Evolutionary conservation across 2,329 filamentous ascomycete genomes (phyloP).

Genomic region (Hypoxylon sp.): DNA sequence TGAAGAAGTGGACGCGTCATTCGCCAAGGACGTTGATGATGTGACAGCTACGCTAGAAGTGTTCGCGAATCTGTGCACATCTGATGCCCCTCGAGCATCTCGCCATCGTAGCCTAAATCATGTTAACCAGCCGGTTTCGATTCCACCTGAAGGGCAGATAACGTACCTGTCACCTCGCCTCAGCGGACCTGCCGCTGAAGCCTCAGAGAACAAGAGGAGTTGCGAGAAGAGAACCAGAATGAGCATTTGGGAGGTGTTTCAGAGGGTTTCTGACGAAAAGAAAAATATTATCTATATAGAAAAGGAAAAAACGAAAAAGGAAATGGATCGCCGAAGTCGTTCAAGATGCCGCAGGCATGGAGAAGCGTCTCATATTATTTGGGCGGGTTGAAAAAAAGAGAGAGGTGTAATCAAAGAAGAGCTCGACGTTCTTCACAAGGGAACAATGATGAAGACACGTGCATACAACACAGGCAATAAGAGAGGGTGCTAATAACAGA

Average conservation of each 20-base stretch:
- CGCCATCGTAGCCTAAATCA: slow-evolving; percentile 35
- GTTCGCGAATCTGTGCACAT: slow-evolving; percentile 36
- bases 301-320: slow-evolving; percentile 27
- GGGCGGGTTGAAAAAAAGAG: slow-evolving; percentile 40
- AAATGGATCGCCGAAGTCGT: slow-evolving; percentile 10
- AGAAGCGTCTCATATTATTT: slow-evolving; percentile 40
- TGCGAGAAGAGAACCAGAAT: slow-evolving; percentile 42
- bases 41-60: slow-evolving; percentile 27
- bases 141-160: background rate
- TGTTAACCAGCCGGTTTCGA: slow-evolving; percentile 34
- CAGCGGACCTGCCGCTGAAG: slow-evolving; percentile 46
- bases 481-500: slow-evolving; percentile 29
- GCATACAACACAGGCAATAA: slow-evolving; percentile 34
- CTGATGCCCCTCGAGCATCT: slow-evolving; percentile 27
- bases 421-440: slow-evolving; percentile 18
- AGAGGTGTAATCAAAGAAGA: slow-evolving; percentile 28
- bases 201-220: slow-evolving; percentile 43
- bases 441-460: slow-evolving; percentile 31
- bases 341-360: slow-evolving; percentile 31
- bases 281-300: slow-evolving; percentile 26
- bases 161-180: slow-evolving; percentile 42
- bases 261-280: slow-evolving; percentile 15
- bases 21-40: slow-evolving; percentile 5
- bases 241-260: slow-evolving; percentile 38
- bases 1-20: slow-evolving; percentile 15